Evolutionary conservation across 495 filamentous ascomycete genomes (phyloP).

Genomic region (Talaromyces thailandensis): DNA sequence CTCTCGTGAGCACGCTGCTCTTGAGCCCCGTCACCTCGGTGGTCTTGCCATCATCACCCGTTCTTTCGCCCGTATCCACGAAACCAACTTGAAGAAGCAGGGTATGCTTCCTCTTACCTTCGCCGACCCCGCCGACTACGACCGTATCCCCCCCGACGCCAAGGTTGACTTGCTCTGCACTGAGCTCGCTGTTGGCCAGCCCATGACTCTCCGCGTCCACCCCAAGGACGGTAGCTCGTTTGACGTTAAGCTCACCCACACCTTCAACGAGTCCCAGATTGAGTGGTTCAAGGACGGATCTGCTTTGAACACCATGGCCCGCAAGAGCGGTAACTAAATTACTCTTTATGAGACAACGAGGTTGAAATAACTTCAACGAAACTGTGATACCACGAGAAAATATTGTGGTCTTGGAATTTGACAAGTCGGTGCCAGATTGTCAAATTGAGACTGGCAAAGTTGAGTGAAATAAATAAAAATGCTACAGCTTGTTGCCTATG

Average conservation of each 20-base stretch:
- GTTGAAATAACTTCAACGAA: not conserved
- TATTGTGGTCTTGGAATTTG: not conserved
- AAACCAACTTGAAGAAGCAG: constrained; percentile 99
- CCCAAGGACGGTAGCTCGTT: constrained; percentile 65
- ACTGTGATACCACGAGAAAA: not conserved
- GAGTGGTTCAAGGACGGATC: constrained; percentile 98
- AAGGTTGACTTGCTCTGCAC: constrained; percentile 87
- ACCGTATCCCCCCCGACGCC: constrained; percentile 90
- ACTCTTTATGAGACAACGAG: not conserved
- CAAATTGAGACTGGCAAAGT: not conserved
- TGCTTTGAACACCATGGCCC: constrained; percentile 95
- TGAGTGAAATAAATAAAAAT: not conserved
- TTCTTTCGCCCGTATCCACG: constrained; percentile 97
- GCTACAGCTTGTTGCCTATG: constrained; percentile 8
- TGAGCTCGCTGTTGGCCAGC: constrained; percentile 86
- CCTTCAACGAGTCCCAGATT: constrained; percentile 94
- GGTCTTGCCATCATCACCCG: constrained; percentile 95
- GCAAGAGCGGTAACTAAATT: constrained; percentile 46
- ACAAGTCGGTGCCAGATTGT: not conserved
- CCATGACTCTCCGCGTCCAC: constrained; percentile 84
- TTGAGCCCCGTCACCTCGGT: constrained; percentile 95
- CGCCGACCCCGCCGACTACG: constrained; percentile 89
- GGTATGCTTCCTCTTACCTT: constrained; percentile 99
- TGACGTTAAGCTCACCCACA: constrained; percentile 81
- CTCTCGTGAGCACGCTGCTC: constrained; percentile 95